Evolutionary conservation across 768 basidiomycete genomes (phyloP).

Genomic region (Mycena olivaceomarginata): DNA sequence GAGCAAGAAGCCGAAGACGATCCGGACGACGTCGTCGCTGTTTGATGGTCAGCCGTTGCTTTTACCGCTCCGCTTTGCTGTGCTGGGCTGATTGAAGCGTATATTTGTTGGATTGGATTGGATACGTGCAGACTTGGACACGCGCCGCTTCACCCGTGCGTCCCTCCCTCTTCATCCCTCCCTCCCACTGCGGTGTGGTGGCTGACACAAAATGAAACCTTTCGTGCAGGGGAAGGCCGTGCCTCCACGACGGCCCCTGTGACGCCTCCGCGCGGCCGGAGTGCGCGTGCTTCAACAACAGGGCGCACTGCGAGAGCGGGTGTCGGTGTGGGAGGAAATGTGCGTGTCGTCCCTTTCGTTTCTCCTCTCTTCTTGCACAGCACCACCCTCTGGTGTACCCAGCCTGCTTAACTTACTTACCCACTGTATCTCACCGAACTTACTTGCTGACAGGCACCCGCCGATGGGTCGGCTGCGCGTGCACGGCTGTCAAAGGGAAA

Average conservation of each 20-base stretch:
- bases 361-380: background rate
- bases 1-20: background rate
- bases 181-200: background rate
- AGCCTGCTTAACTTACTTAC: no score
- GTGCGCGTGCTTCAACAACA: constrained; percentile 71
- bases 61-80: no score
- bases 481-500: constrained; percentile 51
- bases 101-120: background rate
- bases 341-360: constrained; percentile 49
- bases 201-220: no score
- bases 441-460: constrained; percentile 63
- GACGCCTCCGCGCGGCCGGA: constrained; percentile 48
- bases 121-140: constrained; percentile 25
- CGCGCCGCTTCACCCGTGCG: constrained; percentile 50
- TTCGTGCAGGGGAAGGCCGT: constrained; percentile 65
- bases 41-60: constrained; percentile 18
- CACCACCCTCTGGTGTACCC: no score
- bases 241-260: constrained; percentile 77
- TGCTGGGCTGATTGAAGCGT: background rate
- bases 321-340: constrained; percentile 75
- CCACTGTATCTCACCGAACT: no score
- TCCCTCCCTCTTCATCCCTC: background rate
- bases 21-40: background rate
- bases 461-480: constrained; percentile 76
- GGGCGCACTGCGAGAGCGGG: constrained; percentile 72